Conservation (phyloP, 23 red algal species). For the Cyanidium caldarium region DNA sequence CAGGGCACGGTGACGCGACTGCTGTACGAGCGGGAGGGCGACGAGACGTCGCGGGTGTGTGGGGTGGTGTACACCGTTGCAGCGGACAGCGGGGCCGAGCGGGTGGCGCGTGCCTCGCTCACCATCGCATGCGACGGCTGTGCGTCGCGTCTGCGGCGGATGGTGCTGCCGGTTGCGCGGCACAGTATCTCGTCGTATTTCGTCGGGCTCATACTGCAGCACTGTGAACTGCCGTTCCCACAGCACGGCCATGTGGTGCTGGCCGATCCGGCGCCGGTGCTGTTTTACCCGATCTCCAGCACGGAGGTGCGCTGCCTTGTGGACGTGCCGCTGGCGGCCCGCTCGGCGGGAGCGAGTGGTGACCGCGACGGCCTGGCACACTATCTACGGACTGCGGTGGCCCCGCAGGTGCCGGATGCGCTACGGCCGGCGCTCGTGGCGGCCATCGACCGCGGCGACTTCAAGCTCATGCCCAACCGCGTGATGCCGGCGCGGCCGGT, state of each 20-base stretch:
- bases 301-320: conserved; percentile 83
- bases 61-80: conserved; percentile 42
- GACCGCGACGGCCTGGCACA: conserved; percentile 8
- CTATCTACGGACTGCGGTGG: conserved; percentile 54
- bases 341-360: not conserved
- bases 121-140: conserved; percentile 98
- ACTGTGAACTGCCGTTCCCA: conserved; percentile 50
- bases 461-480: conserved; percentile 86
- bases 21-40: conserved; percentile 11
- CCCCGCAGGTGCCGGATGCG: conserved; percentile 66
- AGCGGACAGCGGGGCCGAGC: not conserved
- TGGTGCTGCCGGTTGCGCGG: conserved; percentile 19
- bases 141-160: conserved; percentile 41
- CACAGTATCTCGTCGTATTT: conserved; percentile 69
- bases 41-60: conserved; percentile 6
- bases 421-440: conserved; percentile 30
- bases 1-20: conserved; percentile 58
- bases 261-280: conserved; percentile 60
- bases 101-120: conserved; percentile 31
- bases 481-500: conserved; percentile 67
- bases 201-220: conserved; percentile 55
- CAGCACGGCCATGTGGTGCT: conserved; percentile 89
- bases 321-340: conserved; percentile 39
- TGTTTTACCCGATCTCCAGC: conserved; percentile 86
- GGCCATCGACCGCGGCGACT: conserved; percentile 29